phyloP scores from a whole-genome alignment of 2,329 filamentous ascomycete species.

The Basipetospora chlamydospora region DNA sequence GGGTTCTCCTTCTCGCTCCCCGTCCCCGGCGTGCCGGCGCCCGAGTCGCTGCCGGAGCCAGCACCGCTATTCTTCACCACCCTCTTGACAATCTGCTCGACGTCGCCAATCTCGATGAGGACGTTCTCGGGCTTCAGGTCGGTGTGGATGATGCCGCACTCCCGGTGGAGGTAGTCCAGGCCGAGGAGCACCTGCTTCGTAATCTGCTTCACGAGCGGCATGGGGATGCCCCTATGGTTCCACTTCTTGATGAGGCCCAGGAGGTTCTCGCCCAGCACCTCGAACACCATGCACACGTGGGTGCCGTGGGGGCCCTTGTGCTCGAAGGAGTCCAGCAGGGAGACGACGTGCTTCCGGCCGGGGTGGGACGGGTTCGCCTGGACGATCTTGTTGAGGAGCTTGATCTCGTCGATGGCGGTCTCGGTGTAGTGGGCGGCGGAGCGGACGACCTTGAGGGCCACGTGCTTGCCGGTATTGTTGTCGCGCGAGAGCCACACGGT shows the following conservation, averaged over 20 bases:
- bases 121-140: slow-evolving; percentile 97
- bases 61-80: too few relatives aligned
- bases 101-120: slow-evolving; percentile 94
- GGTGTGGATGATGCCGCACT: slow-evolving; percentile 98
- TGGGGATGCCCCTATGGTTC: slow-evolving; percentile 95
- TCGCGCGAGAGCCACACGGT: slow-evolving; percentile 80
- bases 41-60: too few relatives aligned
- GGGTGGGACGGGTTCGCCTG: slow-evolving; percentile 90
- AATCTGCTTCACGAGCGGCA: slow-evolving; percentile 94
- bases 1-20: slow-evolving; percentile 65
- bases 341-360: slow-evolving; percentile 88
- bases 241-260: slow-evolving; percentile 93
- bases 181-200: slow-evolving; percentile 94
- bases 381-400: slow-evolving; percentile 91
- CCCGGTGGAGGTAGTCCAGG: slow-evolving; percentile 88
- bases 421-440: slow-evolving; percentile 98
- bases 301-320: slow-evolving; percentile 93
- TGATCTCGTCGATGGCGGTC: slow-evolving; percentile 97
- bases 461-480: slow-evolving; percentile 80
- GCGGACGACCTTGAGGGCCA: slow-evolving; percentile 93
- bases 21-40: slow-evolving; percentile 43
- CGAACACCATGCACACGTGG: slow-evolving; percentile 98
- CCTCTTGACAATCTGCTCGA: slow-evolving; percentile 94
- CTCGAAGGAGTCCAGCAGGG: slow-evolving; percentile 89
- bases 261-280: slow-evolving; percentile 90